Percentiles rank a stretch among this genome's conserved stretches.
These are phyloP conservation scores for Starmerella lactis-condensi DNA, from an alignment of 805 yeast genomes.

Conservation along the genomic window DNA sequence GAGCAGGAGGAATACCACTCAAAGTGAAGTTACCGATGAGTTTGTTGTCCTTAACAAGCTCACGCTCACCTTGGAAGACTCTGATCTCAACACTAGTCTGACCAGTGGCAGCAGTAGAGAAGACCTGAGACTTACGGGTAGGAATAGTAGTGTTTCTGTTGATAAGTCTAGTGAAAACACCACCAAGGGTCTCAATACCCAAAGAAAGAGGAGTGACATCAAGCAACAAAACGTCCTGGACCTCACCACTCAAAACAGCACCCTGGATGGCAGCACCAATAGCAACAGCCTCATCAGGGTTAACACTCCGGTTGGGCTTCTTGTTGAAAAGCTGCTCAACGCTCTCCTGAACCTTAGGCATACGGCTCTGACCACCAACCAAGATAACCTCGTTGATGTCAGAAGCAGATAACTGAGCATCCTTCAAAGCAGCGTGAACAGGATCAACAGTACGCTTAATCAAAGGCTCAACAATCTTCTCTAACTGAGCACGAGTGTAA, in stretches of 20 bases:
- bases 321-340: conserved; percentile 61
- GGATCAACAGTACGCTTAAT: conserved; percentile 59
- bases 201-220: conserved; percentile 81
- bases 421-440: conserved; percentile 64
- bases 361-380: conserved; percentile 83
- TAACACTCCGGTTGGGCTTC: conserved; percentile 77
- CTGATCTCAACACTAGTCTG: conserved; percentile 93
- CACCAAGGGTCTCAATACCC: conserved; percentile 96
- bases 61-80: conserved; percentile 99
- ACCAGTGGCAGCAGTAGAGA: conserved; percentile 92
- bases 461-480: conserved; percentile 46
- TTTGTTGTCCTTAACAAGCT: conserved; percentile 92
- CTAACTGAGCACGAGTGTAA: conserved; percentile 50
- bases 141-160: conserved; percentile 93
- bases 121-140: conserved; percentile 87
- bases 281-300: conserved; percentile 90
- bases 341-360: conserved; percentile 70
- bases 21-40: conserved; percentile 91
- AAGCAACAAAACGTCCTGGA: conserved; percentile 71
- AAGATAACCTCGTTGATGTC: conserved; percentile 64
- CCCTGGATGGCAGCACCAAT: conserved; percentile 98
- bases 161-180: conserved; percentile 83
- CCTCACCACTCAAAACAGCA: conserved; percentile 89
- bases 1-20: conserved; percentile 88
- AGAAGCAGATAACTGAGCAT: conserved; percentile 47